These are phyloP conservation scores for Cochlearia excelsa DNA, from an alignment of 345 rosid genomes.

Conservation along the genomic window DNA sequence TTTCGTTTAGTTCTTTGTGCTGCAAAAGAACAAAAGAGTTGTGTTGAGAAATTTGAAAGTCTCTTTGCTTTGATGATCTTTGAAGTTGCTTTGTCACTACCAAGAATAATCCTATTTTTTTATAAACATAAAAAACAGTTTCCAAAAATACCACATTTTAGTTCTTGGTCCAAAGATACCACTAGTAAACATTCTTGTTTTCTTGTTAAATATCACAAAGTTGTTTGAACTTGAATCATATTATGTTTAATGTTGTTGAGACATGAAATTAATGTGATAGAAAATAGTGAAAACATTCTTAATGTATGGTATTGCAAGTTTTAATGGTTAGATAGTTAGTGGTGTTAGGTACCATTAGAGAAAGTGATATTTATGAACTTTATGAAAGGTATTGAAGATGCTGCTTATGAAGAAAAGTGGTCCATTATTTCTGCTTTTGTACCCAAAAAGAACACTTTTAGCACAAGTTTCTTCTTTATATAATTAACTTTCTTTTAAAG, in stretches of 20 bases:
- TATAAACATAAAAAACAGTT: background rate
- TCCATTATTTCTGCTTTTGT: constrained; percentile 20
- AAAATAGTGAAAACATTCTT: constrained; percentile 7
- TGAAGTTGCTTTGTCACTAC: constrained; percentile 6
- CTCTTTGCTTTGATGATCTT: constrained; percentile 12
- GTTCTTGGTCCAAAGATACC: too few relatives aligned
- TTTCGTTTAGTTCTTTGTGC: constrained; percentile 6
- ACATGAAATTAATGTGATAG: constrained; percentile 12
- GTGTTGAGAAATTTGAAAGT: constrained; percentile 8
- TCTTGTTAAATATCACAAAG: too few relatives aligned
- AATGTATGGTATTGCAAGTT: constrained; percentile 8
- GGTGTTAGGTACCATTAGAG: constrained; percentile 28
- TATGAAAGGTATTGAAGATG: constrained; percentile 28
- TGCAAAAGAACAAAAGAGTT: constrained; percentile 1
- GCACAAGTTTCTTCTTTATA: constrained; percentile 19
- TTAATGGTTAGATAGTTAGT: constrained; percentile 28
- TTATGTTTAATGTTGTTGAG: constrained; percentile 7
- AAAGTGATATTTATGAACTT: constrained; percentile 23
- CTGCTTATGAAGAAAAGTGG: constrained; percentile 18
- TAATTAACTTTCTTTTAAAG: constrained; percentile 20
- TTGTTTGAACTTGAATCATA: constrained; percentile 17
- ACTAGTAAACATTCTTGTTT: too few relatives aligned
- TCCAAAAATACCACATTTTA: too few relatives aligned
- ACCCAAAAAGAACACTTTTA: background rate
- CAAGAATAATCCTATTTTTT: background rate